These are phyloP conservation scores for Wilhelminamyces savonicus DNA, from an alignment of 805 yeast genomes.

Conservation along the genomic window DNA sequence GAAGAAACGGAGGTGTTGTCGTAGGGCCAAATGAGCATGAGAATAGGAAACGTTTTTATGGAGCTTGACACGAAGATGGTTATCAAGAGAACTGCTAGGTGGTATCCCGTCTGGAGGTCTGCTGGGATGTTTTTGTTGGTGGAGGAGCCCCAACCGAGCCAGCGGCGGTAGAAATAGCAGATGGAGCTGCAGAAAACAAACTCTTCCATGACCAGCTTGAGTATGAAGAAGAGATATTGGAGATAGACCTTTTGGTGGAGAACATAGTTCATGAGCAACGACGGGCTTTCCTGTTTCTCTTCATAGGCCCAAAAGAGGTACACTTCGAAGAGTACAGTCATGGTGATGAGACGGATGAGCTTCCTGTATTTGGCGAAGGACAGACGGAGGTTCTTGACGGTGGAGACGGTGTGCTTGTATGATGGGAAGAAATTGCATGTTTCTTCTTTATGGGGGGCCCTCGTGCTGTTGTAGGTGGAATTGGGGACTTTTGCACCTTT, in stretches of 20 bases:
- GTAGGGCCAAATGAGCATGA: constrained; percentile 96
- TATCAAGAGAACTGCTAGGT: constrained; percentile 47
- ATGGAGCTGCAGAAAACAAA: constrained; percentile 32
- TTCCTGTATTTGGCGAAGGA: constrained; percentile 14
- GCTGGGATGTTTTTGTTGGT: constrained; percentile 11
- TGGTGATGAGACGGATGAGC: constrained; percentile 42
- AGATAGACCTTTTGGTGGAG: constrained; percentile 28
- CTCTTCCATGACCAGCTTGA: constrained; percentile 46
- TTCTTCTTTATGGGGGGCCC: no score
- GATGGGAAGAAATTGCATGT: no score
- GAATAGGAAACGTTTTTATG: constrained; percentile 79
- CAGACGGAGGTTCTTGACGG: no score
- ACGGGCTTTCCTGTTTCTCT: constrained; percentile 47
- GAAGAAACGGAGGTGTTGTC: constrained; percentile 64
- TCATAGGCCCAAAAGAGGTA: constrained; percentile 89
- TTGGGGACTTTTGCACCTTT: no score
- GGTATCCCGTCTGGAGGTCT: constrained; percentile 26
- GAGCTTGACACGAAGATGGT: constrained; percentile 73
- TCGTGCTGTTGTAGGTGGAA: no score
- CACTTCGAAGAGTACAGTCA: constrained; percentile 76
- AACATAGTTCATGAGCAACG: constrained; percentile 15
- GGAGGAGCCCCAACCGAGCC: constrained; percentile 14
- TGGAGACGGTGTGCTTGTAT: background rate
- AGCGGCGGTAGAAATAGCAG: constrained; percentile 14
- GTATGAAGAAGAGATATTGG: constrained; percentile 54